Percentiles rank a stretch among this genome's conserved stretches.
These are phyloP conservation scores for Phytophthora melonis DNA, from an alignment of 352 stramenopile species.

Conservation along the genomic window DNA sequence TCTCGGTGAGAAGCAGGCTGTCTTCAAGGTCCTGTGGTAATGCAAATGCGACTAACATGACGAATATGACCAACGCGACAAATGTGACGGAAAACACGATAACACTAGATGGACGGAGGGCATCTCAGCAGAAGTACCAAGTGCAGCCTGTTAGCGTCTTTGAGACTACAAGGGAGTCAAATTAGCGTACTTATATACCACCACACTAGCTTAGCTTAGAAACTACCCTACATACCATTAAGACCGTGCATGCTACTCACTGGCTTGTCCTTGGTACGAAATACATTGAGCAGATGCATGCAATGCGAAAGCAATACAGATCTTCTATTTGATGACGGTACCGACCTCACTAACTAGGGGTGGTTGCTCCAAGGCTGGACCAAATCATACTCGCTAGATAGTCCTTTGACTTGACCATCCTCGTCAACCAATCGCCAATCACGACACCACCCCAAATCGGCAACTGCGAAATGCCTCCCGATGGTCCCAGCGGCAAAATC, in stretches of 20 bases:
- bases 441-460: slow-evolving; percentile 17
- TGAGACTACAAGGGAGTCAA: background rate
- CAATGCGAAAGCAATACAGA: too few relatives aligned
- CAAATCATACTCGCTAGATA: slow-evolving; percentile 38
- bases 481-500: slow-evolving; percentile 45
- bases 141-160: background rate
- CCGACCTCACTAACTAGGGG: slow-evolving; percentile 4
- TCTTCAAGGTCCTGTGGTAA: background rate
- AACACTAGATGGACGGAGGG: background rate
- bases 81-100: background rate
- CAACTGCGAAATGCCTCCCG: slow-evolving; percentile 46
- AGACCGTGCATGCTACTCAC: too few relatives aligned
- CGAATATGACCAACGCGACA: background rate
- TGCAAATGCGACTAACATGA: background rate
- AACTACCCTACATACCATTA: too few relatives aligned
- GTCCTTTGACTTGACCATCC: slow-evolving; percentile 44
- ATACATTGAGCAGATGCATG: too few relatives aligned
- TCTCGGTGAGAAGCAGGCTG: slow-evolving; percentile 5
- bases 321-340: background rate
- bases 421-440: background rate
- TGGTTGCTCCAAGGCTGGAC: slow-evolving; percentile 18
- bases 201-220: too few relatives aligned
- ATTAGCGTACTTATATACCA: background rate
- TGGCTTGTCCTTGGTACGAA: too few relatives aligned
- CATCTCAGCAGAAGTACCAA: slow-evolving; percentile 3